Base-by-base conservation (phyloP, 371 early-diverging fungal species). In the Mucor irregularis region DNA sequence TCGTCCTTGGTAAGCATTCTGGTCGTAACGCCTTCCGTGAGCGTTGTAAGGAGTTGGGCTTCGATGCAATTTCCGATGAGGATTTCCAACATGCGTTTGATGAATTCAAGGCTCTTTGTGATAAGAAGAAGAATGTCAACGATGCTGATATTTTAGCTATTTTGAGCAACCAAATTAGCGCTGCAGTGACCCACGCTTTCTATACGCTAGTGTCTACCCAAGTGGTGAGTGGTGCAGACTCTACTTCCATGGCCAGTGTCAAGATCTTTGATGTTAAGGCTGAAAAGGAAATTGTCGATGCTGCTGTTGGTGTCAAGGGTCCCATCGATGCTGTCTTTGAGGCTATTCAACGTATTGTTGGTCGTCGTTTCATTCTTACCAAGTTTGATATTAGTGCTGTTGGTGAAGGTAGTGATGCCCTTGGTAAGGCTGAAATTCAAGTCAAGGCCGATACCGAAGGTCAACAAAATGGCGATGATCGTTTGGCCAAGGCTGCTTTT, bases 1-100 rank as follows among this genome's bases (percentile, higher is more conserved):
- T 97, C 22, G 94, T 95, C 11, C 84, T 97, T 30, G 96, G 96
- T 54, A 97, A 97, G 75, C 95, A 95, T 66, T 96, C 96, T 56
- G 97, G 97, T 13, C 89, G 97, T 29, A 93, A 93, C 39, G 97
- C 97, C 2, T 89, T 97, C 84, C 82, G 87, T 31, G 80, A 85
- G 28, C 88, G 91, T 47, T 80, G 95, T 49, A 87, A 81, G 55
- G 82, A 88, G 42, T 80, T 97, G 30, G 90, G 94, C n/a, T 92
- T 85, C 66, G 69, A 68, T 11, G 84, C 85, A 43, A 73, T 90
- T 52, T 55, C 66, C 16, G 83, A 82, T 5, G 74, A 70, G 19
- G 86, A 84, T 49, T 83, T 94, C 79, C 89, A 94, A 70, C 59
- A 71, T 14, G 86, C 90, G 1, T 97, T 97, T 80, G 84, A 69